These are phyloP conservation scores for Patellifolia procumbens DNA, from an alignment of 179 eudicot genomes.

Conservation along the genomic window DNA sequence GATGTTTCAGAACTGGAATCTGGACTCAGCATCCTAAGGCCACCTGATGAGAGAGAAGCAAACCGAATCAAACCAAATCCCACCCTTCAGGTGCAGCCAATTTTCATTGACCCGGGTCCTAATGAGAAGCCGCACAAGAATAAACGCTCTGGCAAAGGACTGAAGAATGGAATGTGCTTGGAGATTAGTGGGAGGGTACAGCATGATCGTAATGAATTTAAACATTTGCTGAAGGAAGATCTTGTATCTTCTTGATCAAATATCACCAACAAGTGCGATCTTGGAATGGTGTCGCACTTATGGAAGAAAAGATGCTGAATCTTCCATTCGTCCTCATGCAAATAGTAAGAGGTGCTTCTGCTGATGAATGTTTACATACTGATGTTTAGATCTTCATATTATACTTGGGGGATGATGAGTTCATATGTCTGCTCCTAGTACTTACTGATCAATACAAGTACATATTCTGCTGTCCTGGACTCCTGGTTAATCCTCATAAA, in stretches of 20 bases:
- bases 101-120: slow-evolving; percentile 83
- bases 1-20: slow-evolving; percentile 60
- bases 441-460: background rate
- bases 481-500: no score
- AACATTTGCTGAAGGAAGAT: slow-evolving; percentile 28
- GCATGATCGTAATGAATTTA: slow-evolving; percentile 55
- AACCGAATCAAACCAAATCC: slow-evolving; percentile 89
- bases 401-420: background rate
- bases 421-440: background rate
- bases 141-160: slow-evolving; percentile 47
- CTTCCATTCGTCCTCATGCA: slow-evolving; percentile 20
- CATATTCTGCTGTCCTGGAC: background rate
- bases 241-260: slow-evolving; percentile 28
- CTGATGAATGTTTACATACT: background rate
- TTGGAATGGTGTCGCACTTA: slow-evolving; percentile 30
- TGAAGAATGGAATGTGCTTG: slow-evolving; percentile 70
- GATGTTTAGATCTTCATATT: background rate
- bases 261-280: slow-evolving; percentile 23
- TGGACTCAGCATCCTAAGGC: slow-evolving; percentile 61
- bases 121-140: slow-evolving; percentile 48
- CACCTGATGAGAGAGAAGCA: slow-evolving; percentile 68
- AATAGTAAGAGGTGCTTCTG: slow-evolving; percentile 20
- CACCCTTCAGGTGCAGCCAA: slow-evolving; percentile 69
- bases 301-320: slow-evolving; percentile 37
- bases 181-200: slow-evolving; percentile 98